These are phyloP conservation scores for Podospora tetraspora DNA, from an alignment of 495 filamentous ascomycete species.

Conservation along the genomic window DNA sequence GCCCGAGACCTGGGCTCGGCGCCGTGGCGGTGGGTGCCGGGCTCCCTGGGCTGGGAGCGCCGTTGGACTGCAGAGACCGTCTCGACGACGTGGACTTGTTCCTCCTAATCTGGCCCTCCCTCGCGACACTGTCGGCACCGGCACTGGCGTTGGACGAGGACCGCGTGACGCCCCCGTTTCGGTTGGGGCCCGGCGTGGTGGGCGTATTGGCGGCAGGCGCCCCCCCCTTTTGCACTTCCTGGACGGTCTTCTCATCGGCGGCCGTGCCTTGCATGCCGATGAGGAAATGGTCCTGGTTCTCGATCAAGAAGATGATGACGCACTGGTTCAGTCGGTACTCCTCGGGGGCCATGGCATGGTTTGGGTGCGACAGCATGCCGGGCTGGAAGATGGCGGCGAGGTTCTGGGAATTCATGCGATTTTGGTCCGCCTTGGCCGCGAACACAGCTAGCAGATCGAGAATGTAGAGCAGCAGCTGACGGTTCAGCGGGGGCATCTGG, in stretches of 20 bases:
- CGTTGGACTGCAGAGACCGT: slow-evolving; percentile 66
- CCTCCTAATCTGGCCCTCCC: slow-evolving; percentile 67
- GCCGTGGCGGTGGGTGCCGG: slow-evolving; percentile 51
- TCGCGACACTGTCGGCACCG: slow-evolving; percentile 77
- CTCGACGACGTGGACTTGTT: slow-evolving; percentile 71
- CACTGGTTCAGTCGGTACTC: slow-evolving; percentile 95
- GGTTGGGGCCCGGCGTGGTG: slow-evolving; percentile 42
- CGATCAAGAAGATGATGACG: slow-evolving; percentile 95
- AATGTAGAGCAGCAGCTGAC: slow-evolving; percentile 93
- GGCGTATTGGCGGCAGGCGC: slow-evolving; percentile 53
- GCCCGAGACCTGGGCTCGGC: slow-evolving; percentile 59
- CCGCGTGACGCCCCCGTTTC: slow-evolving; percentile 53
- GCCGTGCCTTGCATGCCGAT: slow-evolving; percentile 93
- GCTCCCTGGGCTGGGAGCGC: slow-evolving; percentile 63
- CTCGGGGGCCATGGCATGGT: slow-evolving; percentile 88
- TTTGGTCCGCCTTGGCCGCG: slow-evolving; percentile 92
- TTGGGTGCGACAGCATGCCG: slow-evolving; percentile 87
- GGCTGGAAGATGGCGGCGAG: slow-evolving; percentile 98
- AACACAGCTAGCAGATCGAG: slow-evolving; percentile 97
- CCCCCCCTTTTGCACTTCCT: slow-evolving; percentile 65
- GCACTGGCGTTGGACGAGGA: slow-evolving; percentile 84
- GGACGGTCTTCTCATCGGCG: slow-evolving; percentile 79
- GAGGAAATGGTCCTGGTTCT: slow-evolving; percentile 87
- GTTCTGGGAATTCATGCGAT: slow-evolving; percentile 93
- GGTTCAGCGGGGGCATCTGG: slow-evolving; percentile 87